These are phyloP conservation scores for Erodium trifolium DNA, from an alignment of 441 rosid species.

Conservation along the genomic window DNA sequence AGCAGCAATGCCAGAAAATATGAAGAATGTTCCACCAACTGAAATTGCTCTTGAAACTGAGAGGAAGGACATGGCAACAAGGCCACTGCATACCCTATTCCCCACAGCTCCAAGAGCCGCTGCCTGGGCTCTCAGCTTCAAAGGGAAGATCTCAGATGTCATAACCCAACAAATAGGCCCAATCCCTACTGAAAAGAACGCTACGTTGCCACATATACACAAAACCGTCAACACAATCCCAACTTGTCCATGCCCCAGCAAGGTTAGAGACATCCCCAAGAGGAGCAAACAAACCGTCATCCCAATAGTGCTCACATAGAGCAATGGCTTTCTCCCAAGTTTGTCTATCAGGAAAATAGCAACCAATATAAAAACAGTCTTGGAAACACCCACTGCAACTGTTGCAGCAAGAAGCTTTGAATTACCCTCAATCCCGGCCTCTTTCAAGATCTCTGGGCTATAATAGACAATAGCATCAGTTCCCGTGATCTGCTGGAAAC, in stretches of 20 bases:
- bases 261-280: neutral
- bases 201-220: neutral
- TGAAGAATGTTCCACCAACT: neutral
- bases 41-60: neutral
- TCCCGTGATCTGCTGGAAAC: conserved; percentile 7
- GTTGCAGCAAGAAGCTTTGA: conserved; percentile 3
- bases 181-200: neutral
- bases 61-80: conserved; percentile 6
- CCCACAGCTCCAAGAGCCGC: neutral
- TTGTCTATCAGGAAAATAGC: neutral
- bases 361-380: neutral
- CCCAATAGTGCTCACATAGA: neutral
- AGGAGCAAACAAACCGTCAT: conserved; percentile 2
- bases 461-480: neutral
- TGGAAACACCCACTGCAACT: neutral
- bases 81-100: conserved; percentile 2
- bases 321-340: neutral
- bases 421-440: neutral
- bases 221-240: conserved; percentile 1
- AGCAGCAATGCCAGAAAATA: neutral
- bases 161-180: neutral
- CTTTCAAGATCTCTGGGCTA: conserved; percentile 1
- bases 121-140: conserved; percentile 3
- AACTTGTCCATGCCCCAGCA: neutral
- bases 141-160: conserved; percentile 1